Conservation (phyloP, 148 eudicot species). For the Rhododendron kiyosumense region DNA sequence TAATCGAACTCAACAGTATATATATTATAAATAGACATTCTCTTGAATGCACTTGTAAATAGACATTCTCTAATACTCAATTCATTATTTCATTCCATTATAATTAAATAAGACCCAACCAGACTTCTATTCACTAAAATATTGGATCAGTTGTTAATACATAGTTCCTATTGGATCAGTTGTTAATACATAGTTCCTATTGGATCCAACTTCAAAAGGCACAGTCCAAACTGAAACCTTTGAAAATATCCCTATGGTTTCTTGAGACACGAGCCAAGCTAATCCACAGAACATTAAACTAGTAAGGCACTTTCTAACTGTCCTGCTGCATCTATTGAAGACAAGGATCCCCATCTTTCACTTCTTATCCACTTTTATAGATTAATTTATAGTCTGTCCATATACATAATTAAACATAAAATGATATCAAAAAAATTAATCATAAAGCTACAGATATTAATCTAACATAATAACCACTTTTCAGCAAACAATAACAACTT, state of each 20-base stretch:
- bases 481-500: too few relatives aligned
- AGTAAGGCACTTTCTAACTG: neutral
- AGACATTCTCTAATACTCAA: too few relatives aligned
- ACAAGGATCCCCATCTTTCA: neutral
- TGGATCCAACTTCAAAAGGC: neutral
- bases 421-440: neutral
- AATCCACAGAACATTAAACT: neutral
- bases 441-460: neutral
- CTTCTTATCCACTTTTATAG: neutral
- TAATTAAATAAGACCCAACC: too few relatives aligned
- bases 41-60: too few relatives aligned
- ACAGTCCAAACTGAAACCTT: neutral
- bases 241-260: neutral
- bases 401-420: neutral
- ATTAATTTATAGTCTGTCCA: neutral
- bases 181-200: neutral
- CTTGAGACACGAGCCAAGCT: neutral
- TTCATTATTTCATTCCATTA: too few relatives aligned
- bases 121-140: too few relatives aligned
- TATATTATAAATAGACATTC: neutral
- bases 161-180: neutral
- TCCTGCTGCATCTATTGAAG: neutral
- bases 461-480: neutral
- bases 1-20: too few relatives aligned
- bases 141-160: neutral